Evolutionary conservation across 2,329 filamentous ascomycete species (phyloP), one percentile per base, ranked within the genome.

Genomic region (Epichloe bromicola): DNA sequence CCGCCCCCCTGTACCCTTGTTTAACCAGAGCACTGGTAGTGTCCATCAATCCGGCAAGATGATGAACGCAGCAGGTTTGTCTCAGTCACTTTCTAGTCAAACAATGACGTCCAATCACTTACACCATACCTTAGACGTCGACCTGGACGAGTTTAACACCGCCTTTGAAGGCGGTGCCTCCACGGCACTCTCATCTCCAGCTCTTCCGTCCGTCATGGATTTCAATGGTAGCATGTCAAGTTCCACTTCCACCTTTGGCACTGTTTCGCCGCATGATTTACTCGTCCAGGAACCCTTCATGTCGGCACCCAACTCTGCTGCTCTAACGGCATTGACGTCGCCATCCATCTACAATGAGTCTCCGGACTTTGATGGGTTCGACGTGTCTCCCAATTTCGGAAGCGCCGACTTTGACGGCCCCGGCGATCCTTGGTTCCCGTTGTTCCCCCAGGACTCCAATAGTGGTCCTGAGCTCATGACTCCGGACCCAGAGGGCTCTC

Each of bases 201-300:
- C 71, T 51, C 63, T 76, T 46, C 65, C 70, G 45, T 68, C 67
- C 36, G 69, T 70, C 47, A 78, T 78, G 65, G 79, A 81, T 59
- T 64, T 75, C 58, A 67, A 60, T 53, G 65, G 66, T 53, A 72
- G 69, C 58, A 68, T 68, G 39, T 70, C 74, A 43, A 75, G 73
- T 65, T 72, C 74, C 49, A 67, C 68, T 33, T 73, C 71, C 62
- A 76, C 80, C 63, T 63, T 80, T 63, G 79, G 76, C 60, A 95
- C 89, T 41, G 79, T 95, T 55, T 95, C 89, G 55, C 89, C 89
- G 19, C 83, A 86, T 67, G 88, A 95, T 61, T 74, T 95, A 57
- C 70, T 85, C 58, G 74, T 90, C 59, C 79, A 81, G 58, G 80
- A 86, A 61, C 74, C 77, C 53, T 80, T 81, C 61, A 74, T 80